A percentile compares a stretch with the other conserved stretches of the same genome.
Conservation (phyloP, 2,329 filamentous ascomycete genomes). For the Zasmidium citrigriseum region DNA sequence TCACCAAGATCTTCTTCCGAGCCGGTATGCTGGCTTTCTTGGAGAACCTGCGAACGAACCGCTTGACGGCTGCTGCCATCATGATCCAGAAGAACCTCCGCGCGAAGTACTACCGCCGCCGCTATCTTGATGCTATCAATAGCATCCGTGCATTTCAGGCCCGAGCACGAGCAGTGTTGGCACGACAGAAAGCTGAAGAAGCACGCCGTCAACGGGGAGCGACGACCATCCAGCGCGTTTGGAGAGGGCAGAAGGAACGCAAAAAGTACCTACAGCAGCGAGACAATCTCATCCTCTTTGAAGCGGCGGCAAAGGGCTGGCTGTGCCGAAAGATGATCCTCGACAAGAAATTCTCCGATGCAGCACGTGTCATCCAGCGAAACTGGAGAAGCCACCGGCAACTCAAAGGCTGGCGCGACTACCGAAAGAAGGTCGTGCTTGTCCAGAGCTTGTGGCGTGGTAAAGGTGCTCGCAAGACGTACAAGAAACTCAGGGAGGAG, state of each 20-base stretch:
- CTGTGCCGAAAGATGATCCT: slow-evolving; percentile 87
- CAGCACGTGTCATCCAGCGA: slow-evolving; percentile 85
- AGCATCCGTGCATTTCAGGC: slow-evolving; percentile 81
- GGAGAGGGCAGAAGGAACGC: slow-evolving; percentile 88
- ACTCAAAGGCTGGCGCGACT: slow-evolving; percentile 79
- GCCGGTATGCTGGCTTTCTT: slow-evolving; percentile 98
- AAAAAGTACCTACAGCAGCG: slow-evolving; percentile 77
- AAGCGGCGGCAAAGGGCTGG: slow-evolving; percentile 89
- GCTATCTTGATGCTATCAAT: slow-evolving; percentile 82
- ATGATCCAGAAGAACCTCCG: slow-evolving; percentile 99
- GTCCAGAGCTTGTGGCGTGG: slow-evolving; percentile 94
- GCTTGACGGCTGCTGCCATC: slow-evolving; percentile 89
- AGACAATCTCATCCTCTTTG: slow-evolving; percentile 81
- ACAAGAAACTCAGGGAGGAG: slow-evolving; percentile 91
- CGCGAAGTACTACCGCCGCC: slow-evolving; percentile 91
- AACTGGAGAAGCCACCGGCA: slow-evolving; percentile 82
- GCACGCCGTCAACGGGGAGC: slow-evolving; percentile 81
- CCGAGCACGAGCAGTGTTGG: slow-evolving; percentile 72
- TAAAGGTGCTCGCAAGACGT: slow-evolving; percentile 74
- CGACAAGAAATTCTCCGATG: slow-evolving; percentile 91
- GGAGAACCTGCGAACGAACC: slow-evolving; percentile 86
- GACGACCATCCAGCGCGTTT: slow-evolving; percentile 91
- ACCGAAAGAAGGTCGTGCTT: slow-evolving; percentile 84
- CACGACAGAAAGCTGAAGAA: slow-evolving; percentile 76
- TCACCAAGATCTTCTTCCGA: slow-evolving; percentile 99